Conservation (phyloP, 139 green algal species). For the Coccomyxa sp. region DNA sequence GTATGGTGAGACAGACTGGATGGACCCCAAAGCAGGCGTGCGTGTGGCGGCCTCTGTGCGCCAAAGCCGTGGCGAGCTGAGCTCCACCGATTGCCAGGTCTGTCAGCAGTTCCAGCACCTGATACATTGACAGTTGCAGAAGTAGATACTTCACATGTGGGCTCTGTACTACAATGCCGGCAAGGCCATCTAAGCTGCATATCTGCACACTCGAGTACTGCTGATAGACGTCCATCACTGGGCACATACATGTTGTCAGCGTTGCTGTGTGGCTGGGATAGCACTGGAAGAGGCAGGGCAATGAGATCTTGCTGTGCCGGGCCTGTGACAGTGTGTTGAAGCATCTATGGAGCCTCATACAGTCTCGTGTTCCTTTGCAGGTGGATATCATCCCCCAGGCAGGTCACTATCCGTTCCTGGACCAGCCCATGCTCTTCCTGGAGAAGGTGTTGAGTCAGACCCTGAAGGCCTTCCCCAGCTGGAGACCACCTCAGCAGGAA, state of each 20-base stretch:
- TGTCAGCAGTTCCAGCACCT: background rate
- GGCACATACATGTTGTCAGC: too few species aligned
- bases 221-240: too few species aligned
- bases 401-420: constrained; percentile 77
- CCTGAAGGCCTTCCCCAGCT: background rate
- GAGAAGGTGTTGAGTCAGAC: constrained; percentile 14
- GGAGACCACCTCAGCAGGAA: background rate
- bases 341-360: background rate
- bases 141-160: background rate
- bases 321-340: background rate
- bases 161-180: background rate
- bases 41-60: constrained; percentile 10
- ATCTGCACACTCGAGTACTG: too few species aligned
- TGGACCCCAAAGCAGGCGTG: constrained; percentile 39
- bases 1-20: constrained; percentile 80
- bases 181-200: too few species aligned
- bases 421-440: constrained; percentile 49
- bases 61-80: background rate
- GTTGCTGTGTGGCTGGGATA: too few species aligned
- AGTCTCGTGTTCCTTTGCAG: too few species aligned
- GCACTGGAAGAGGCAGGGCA: too few species aligned
- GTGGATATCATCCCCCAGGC: constrained; percentile 38
- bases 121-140: background rate
- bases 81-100: constrained; percentile 25
- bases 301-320: too few species aligned